Evolutionary conservation across 345 rosid genomes (phyloP).

Genomic region (Eucalyptus caleyi): DNA sequence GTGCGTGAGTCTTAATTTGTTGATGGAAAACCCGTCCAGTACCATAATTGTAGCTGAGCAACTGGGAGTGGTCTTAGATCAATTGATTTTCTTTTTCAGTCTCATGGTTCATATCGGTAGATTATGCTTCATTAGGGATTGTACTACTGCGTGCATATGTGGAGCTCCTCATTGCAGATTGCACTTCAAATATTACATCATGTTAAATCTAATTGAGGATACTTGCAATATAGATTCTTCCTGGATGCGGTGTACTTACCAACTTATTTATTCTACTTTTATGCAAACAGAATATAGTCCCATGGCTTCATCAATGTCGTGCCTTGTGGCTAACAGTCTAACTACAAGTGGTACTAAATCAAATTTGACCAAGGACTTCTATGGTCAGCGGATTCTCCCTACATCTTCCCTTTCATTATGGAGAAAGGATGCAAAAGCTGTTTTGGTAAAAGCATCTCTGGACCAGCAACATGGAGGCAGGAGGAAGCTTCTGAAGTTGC

Average conservation of each 20-base stretch:
- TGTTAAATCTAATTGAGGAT: background rate
- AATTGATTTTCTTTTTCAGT: background rate
- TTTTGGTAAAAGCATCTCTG: slow-evolving; percentile 37
- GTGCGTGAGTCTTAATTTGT: background rate
- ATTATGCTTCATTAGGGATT: background rate
- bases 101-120: background rate
- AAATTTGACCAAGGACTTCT: slow-evolving; percentile 17
- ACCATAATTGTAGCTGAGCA: background rate
- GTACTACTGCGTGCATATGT: background rate
- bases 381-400: slow-evolving; percentile 19
- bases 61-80: background rate
- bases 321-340: slow-evolving; percentile 58
- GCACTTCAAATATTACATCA: background rate
- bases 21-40: background rate
- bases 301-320: slow-evolving; percentile 72
- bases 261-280: background rate
- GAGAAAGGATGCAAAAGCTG: slow-evolving; percentile 22
- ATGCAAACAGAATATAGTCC: background rate
- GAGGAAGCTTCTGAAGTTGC: slow-evolving; percentile 68
- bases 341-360: slow-evolving; percentile 21
- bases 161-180: background rate
- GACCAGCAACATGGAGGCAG: slow-evolving; percentile 44
- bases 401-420: slow-evolving; percentile 13
- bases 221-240: background rate
- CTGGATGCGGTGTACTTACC: background rate